These are phyloP conservation scores for Eragrostis curvula DNA, from an alignment of 176 grass and related monocot genomes.

Conservation along the genomic window DNA sequence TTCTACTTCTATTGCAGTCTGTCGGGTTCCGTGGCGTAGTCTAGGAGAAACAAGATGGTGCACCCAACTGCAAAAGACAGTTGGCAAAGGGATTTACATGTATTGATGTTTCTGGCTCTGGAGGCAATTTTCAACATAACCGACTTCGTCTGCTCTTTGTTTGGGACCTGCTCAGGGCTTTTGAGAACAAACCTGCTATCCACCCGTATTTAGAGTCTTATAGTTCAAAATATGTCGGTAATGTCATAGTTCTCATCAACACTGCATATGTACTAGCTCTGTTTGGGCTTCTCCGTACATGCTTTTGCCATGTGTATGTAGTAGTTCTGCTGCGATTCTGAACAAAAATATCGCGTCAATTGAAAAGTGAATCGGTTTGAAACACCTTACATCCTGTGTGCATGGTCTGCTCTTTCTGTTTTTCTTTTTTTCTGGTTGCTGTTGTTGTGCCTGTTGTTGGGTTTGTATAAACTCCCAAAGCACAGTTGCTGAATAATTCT, in stretches of 20 bases:
- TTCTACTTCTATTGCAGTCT: slow-evolving; percentile 83
- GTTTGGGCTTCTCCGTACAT: slow-evolving; percentile 21
- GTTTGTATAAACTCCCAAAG: too few relatives aligned
- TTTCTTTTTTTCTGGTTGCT: too few relatives aligned
- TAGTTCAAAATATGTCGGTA: slow-evolving; percentile 37
- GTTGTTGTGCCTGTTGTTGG: too few relatives aligned
- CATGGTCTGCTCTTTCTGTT: too few relatives aligned
- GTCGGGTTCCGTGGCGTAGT: slow-evolving; percentile 61
- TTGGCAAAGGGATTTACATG: slow-evolving; percentile 35
- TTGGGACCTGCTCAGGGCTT: slow-evolving; percentile 12
- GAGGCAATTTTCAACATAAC: slow-evolving; percentile 10
- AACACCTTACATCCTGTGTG: too few relatives aligned
- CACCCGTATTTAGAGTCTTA: slow-evolving; percentile 21
- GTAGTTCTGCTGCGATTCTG: slow-evolving; percentile 4
- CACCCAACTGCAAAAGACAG: background rate
- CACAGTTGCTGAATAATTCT: too few relatives aligned
- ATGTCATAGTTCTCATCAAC: background rate
- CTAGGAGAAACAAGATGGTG: slow-evolving; percentile 10
- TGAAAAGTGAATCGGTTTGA: background rate
- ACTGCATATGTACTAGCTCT: background rate
- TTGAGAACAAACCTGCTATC: slow-evolving; percentile 12
- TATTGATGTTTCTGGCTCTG: background rate
- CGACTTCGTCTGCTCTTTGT: slow-evolving; percentile 13
- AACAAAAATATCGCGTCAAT: slow-evolving; percentile 6
- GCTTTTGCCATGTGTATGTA: slow-evolving; percentile 27